phyloP scores from a whole-genome alignment of 257 asterid genomes.

The Salvia hispanica region DNA sequence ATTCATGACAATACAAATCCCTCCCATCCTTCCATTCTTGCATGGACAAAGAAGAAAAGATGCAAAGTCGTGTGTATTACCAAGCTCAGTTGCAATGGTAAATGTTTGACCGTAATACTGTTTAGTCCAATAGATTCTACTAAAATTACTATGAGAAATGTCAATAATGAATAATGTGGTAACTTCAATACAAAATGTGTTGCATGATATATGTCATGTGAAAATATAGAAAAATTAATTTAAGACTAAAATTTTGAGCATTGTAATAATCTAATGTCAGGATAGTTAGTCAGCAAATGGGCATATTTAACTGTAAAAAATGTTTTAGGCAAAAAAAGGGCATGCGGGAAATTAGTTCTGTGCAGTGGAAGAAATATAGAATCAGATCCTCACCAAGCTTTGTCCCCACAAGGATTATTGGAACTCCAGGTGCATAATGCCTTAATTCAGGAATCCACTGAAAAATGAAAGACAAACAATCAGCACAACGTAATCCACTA shows the following conservation, averaged over 20 bases:
- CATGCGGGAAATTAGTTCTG: background rate
- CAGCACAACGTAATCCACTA: conserved; percentile 17
- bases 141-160: background rate
- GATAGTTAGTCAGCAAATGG: conserved; percentile 7
- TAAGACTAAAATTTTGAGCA: background rate
- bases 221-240: background rate
- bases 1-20: background rate
- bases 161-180: background rate
- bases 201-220: background rate
- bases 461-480: conserved; percentile 21
- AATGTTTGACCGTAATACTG: background rate
- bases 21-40: background rate
- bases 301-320: background rate
- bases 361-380: conserved; percentile 24
- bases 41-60: background rate
- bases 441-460: conserved; percentile 92
- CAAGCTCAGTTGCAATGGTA: background rate
- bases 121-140: background rate
- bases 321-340: background rate
- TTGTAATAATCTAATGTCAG: conserved; percentile 12
- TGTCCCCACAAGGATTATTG: conserved; percentile 85
- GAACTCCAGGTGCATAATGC: conserved; percentile 89
- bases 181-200: background rate
- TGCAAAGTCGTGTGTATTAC: background rate
- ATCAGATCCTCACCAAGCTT: conserved; percentile 67